These are phyloP conservation scores for Isatis lusitanica DNA, from an alignment of 441 rosid genomes.

Conservation along the genomic window DNA sequence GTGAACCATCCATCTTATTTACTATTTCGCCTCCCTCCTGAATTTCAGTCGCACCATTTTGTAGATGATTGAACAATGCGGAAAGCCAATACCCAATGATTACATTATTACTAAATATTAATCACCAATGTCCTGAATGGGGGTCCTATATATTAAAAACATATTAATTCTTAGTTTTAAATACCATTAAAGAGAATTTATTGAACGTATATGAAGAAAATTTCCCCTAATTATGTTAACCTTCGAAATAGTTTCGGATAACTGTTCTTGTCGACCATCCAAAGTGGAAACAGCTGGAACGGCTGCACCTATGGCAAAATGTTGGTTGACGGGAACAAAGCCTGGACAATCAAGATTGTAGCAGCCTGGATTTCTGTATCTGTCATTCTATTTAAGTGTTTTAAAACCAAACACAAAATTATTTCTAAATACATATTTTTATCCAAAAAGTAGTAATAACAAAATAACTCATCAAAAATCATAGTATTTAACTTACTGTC, in stretches of 20 bases:
- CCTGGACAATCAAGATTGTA: neutral
- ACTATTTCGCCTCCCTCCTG: neutral
- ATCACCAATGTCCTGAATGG: neutral
- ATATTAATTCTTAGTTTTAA: neutral
- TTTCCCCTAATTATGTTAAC: neutral
- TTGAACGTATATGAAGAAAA: no score
- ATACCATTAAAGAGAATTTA: no score
- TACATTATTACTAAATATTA: neutral
- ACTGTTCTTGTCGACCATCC: neutral
- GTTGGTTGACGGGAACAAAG: neutral
- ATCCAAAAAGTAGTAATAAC: no score
- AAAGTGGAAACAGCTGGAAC: neutral
- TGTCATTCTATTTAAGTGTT: neutral
- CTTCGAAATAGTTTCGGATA: neutral
- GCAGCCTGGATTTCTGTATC: neutral
- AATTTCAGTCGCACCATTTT: neutral
- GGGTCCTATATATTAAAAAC: neutral
- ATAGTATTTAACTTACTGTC: slow-evolving; percentile 17
- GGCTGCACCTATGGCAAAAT: neutral
- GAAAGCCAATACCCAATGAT: slow-evolving; percentile 5
- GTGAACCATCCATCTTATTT: neutral
- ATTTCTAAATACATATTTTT: no score
- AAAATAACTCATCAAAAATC: no score
- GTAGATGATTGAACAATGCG: neutral
- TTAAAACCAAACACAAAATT: no score